Percentiles rank a stretch among this genome's conserved stretches.
Conservation (phyloP, 306 rosid genomes). For the Alnus rubra region DNA sequence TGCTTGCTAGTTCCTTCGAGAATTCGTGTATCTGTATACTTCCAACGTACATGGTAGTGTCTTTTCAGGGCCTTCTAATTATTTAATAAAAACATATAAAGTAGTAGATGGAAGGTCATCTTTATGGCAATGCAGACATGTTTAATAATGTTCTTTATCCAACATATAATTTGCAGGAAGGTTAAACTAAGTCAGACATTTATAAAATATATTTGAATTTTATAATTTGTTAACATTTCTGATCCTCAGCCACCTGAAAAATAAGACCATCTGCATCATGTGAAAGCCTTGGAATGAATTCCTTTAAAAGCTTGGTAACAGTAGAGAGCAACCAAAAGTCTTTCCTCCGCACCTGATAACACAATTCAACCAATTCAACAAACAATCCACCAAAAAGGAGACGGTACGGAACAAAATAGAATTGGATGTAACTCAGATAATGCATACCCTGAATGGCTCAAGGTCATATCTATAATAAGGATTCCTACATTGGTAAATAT, state of each 20-base stretch:
- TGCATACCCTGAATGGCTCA: slow-evolving; percentile 90
- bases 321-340: slow-evolving; percentile 95
- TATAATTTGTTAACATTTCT: neutral
- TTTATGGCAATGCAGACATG: neutral
- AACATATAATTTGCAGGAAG: neutral
- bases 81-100: neutral
- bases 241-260: slow-evolving; percentile 70
- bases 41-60: neutral
- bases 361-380: slow-evolving; percentile 36
- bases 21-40: neutral
- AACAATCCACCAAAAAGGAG: slow-evolving; percentile 20
- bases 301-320: slow-evolving; percentile 74
- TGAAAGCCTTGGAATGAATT: slow-evolving; percentile 91
- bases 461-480: slow-evolving; percentile 83
- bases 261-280: slow-evolving; percentile 97
- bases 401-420: neutral
- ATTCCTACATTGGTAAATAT: slow-evolving; percentile 57
- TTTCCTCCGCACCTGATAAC: slow-evolving; percentile 89
- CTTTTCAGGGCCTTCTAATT: neutral
- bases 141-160: neutral
- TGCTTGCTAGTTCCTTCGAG: neutral
- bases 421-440: slow-evolving; percentile 12
- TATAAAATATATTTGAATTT: neutral
- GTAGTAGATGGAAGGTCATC: neutral
- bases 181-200: neutral